These are phyloP conservation scores for Aureobasidium sp. DNA, from an alignment of 2,329 filamentous ascomycete genomes.

Conservation along the genomic window DNA sequence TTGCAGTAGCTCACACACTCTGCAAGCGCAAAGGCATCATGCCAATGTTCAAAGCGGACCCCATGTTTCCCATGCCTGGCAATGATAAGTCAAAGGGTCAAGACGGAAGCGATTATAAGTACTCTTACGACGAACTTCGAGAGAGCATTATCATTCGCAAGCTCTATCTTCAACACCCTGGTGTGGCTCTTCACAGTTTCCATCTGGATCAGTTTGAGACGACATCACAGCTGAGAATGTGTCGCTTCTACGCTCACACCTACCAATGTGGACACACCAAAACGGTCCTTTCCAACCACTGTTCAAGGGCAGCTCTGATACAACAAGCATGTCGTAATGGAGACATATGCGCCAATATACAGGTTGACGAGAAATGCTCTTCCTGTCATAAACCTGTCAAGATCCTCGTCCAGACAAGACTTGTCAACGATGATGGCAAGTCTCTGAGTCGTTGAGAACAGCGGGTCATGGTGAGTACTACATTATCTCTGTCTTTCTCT, in stretches of 20 bases:
- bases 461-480: neutral
- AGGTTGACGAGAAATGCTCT: slow-evolving; percentile 27
- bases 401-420: neutral
- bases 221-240: slow-evolving; percentile 25
- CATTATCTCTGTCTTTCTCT: too few species aligned
- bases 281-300: slow-evolving; percentile 30
- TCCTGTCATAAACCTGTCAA: slow-evolving; percentile 18
- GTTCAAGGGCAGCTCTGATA: slow-evolving; percentile 23
- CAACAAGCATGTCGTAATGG: slow-evolving; percentile 25
- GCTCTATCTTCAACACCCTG: neutral
- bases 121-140: too few species aligned
- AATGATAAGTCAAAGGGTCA: neutral
- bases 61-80: too few species aligned
- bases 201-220: neutral
- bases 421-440: neutral
- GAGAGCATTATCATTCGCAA: neutral
- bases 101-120: neutral
- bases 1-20: neutral
- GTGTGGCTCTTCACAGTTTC: neutral
- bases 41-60: neutral
- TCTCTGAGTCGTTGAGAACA: neutral
- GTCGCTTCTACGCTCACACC: slow-evolving; percentile 40
- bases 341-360: slow-evolving; percentile 30
- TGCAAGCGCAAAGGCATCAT: neutral
- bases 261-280: slow-evolving; percentile 38